phyloP scores from a whole-genome alignment of 805 yeast genomes.

The Schwanniomyces vanrijiae region DNA sequence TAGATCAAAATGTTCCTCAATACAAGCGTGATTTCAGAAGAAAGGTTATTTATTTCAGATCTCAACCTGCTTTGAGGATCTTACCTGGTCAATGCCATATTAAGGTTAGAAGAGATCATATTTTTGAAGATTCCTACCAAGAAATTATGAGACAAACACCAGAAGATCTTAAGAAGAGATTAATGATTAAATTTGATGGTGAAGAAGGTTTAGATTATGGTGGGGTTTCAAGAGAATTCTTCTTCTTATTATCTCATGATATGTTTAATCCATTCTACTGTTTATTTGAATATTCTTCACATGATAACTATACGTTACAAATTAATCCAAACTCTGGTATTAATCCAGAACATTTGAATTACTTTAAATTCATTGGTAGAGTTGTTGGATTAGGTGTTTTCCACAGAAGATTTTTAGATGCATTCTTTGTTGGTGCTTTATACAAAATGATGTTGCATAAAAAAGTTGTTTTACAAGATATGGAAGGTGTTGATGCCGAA shows the following conservation, averaged over 20 bases:
- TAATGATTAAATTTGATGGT: slow-evolving; percentile 98
- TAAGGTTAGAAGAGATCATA: slow-evolving; percentile 94
- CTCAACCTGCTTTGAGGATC: slow-evolving; percentile 96
- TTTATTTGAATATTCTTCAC: slow-evolving; percentile 94
- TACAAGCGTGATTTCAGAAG: slow-evolving; percentile 98
- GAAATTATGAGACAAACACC: slow-evolving; percentile 99
- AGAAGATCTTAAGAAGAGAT: slow-evolving; percentile 93
- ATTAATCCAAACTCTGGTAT: slow-evolving; percentile 96
- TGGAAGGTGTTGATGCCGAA: slow-evolving; percentile 99
- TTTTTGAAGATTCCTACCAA: slow-evolving; percentile 96
- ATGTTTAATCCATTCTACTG: slow-evolving; percentile 99
- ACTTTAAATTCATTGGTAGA: slow-evolving; percentile 97
- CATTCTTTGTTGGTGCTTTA: slow-evolving; percentile 96
- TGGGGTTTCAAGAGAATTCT: slow-evolving; percentile 98
- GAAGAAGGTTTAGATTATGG: slow-evolving; percentile 99
- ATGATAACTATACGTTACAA: slow-evolving; percentile 96
- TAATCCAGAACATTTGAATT: slow-evolving; percentile 96
- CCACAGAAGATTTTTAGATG: slow-evolving; percentile 97
- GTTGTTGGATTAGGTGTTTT: slow-evolving; percentile 97
- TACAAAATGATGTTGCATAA: slow-evolving; percentile 97
- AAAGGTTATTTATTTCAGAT: slow-evolving; percentile 94
- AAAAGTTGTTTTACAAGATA: slow-evolving; percentile 91
- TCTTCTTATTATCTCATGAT: slow-evolving; percentile 94
- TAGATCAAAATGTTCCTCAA: slow-evolving; percentile 98
- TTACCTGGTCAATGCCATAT: slow-evolving; percentile 98